phyloP scores from a whole-genome alignment of 495 filamentous ascomycete genomes.

The Penicillium lividum region DNA sequence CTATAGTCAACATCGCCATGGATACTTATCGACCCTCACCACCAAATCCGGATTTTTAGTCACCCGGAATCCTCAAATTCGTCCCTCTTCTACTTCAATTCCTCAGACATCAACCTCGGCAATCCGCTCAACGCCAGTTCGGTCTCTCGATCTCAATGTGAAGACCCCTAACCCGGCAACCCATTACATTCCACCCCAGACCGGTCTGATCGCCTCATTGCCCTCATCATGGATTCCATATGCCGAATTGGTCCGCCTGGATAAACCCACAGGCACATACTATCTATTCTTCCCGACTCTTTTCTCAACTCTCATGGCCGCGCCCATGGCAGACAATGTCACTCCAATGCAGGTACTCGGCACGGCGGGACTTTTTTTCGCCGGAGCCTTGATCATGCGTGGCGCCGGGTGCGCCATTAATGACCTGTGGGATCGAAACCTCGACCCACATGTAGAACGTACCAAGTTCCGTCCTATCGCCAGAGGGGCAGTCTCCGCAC shows the following conservation, averaged over 20 bases:
- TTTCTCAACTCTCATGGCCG: conserved; percentile 73
- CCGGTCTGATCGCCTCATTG: conserved; percentile 74
- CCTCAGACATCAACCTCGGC: neutral
- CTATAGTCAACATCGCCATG: conserved; percentile 5
- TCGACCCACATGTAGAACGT: conserved; percentile 86
- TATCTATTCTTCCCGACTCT: conserved; percentile 96
- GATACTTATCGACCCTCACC: conserved; percentile 4
- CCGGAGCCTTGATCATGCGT: conserved; percentile 91
- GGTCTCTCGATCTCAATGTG: conserved; percentile 1
- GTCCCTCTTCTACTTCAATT: neutral
- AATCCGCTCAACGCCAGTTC: conserved; percentile 14
- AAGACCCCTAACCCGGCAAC: conserved; percentile 11
- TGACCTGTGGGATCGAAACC: conserved; percentile 92
- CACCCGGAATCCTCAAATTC: neutral
- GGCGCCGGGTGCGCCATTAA: conserved; percentile 98
- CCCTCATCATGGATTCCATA: conserved; percentile 82
- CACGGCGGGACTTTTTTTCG: conserved; percentile 77
- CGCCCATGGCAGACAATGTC: conserved; percentile 51
- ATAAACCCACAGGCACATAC: conserved; percentile 93
- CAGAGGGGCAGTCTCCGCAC: conserved; percentile 74
- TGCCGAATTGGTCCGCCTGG: conserved; percentile 87
- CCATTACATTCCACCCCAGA: conserved; percentile 67
- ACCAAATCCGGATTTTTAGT: neutral
- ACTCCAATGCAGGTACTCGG: conserved; percentile 63
- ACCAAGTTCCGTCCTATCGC: conserved; percentile 90